Evolutionary conservation across 2,329 filamentous ascomycete species (phyloP).

Genomic region (Fonsecaea pedrosoi): DNA sequence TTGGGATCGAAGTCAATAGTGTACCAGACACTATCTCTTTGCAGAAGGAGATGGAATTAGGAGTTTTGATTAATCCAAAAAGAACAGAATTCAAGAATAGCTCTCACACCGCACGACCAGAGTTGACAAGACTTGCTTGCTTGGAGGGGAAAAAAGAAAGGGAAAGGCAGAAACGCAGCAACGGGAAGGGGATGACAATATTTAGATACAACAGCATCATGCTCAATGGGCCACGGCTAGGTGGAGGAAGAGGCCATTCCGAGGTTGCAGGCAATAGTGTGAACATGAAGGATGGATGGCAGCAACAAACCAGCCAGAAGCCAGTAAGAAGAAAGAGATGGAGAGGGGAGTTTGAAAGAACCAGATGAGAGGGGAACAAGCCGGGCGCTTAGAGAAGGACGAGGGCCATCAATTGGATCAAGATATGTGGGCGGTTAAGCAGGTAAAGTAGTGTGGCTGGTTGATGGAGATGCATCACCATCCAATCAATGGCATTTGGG

Average conservation of each 20-base stretch:
- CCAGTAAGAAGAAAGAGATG: neutral
- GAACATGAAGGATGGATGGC: neutral
- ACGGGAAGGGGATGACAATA: slow-evolving; percentile 38
- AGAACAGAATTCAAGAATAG: slow-evolving; percentile 39
- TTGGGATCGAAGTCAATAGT: slow-evolving; percentile 31
- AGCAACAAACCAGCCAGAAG: no score
- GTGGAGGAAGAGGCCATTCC: neutral
- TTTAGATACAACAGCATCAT: slow-evolving; percentile 37
- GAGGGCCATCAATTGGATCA: neutral
- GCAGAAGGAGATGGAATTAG: slow-evolving; percentile 27
- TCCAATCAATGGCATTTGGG: neutral
- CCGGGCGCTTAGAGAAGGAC: slow-evolving; percentile 31
- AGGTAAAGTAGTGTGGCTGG: slow-evolving; percentile 13
- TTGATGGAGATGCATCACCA: neutral
- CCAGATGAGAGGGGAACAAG: slow-evolving; percentile 7
- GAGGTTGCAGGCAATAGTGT: slow-evolving; percentile 22
- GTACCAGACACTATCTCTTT: slow-evolving; percentile 38
- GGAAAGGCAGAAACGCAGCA: slow-evolving; percentile 22
- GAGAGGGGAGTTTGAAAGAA: slow-evolving; percentile 4
- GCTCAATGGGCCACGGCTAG: slow-evolving; percentile 11
- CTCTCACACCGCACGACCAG: slow-evolving; percentile 36
- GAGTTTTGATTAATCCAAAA: slow-evolving; percentile 19
- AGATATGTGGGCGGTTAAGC: slow-evolving; percentile 16
- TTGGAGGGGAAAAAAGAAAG: slow-evolving; percentile 32
- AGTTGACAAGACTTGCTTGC: slow-evolving; percentile 43